phyloP scores from a whole-genome alignment of 2,329 filamentous ascomycete genomes.

The Hymenoscyphus salicellus region DNA sequence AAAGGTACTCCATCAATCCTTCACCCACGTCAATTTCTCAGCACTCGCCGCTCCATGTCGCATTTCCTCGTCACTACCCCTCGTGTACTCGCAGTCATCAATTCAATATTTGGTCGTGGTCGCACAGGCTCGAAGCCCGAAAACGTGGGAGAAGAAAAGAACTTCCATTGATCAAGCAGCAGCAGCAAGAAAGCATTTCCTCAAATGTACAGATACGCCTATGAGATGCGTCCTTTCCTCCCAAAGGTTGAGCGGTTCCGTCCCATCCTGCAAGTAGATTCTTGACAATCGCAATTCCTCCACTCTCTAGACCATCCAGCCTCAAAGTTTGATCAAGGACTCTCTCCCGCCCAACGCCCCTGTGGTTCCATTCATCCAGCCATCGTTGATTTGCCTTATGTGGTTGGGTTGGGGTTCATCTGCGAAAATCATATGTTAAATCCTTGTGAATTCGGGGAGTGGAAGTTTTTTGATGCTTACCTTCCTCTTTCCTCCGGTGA shows the following conservation, averaged over 20 bases:
- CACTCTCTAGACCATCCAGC: constrained; percentile 30
- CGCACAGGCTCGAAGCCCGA: not conserved
- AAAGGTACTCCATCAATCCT: no score
- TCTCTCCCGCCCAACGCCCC: constrained; percentile 19
- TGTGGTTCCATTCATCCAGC: constrained; percentile 14
- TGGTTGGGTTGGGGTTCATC: constrained; percentile 86
- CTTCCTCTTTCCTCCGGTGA: constrained; percentile 98
- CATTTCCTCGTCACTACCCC: not conserved
- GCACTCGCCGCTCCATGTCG: not conserved
- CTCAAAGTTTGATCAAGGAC: constrained; percentile 30
- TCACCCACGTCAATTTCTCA: not conserved
- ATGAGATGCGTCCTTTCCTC: constrained; percentile 35
- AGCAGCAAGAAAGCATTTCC: constrained; percentile 25
- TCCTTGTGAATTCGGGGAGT: constrained; percentile 12
- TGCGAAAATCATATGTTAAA: constrained; percentile 35
- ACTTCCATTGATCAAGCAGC: constrained; percentile 27
- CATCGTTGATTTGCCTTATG: constrained; percentile 47
- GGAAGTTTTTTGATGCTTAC: constrained; percentile 48
- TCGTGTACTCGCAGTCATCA: not conserved
- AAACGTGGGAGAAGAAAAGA: constrained; percentile 11
- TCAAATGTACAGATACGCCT: constrained; percentile 36
- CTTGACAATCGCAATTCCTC: constrained; percentile 13
- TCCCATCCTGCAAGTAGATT: constrained; percentile 30
- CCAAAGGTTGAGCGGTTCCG: constrained; percentile 29
- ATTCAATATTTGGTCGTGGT: not conserved